Base-by-base conservation (phyloP, 2,329 filamentous ascomycete species). In the Fonsecaea pedrosoi region DNA sequence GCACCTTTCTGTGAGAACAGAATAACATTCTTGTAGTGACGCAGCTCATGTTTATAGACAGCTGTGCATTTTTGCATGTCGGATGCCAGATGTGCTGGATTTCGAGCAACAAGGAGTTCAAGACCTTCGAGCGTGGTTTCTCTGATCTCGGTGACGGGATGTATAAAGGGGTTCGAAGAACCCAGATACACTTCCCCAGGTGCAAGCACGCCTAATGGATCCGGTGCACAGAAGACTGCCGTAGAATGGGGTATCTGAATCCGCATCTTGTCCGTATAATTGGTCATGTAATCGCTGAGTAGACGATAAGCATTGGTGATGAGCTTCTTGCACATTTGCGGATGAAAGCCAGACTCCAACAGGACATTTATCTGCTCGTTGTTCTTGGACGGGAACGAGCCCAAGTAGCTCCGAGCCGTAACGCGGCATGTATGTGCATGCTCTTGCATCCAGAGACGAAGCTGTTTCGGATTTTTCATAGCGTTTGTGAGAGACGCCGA, bases 51-150 rank as follows among this genome's bases (percentile, higher is more conserved):
- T 57, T 83, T 82, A 71, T 79, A 83, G 0, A 86, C 80, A 0
- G 83, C 82, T 37, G 74, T 74, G 34, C 80, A 75, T 54, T 83
- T 85, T 70, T 89, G 87, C 0, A 89, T 85, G 71, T 89, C 87
- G 1, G 84, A 88, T 1, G 82, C 80, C 1, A 85, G 78, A 72
- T 85, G 79, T 0, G 86, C 84, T 2, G 87, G 87, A 42, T 86
- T 82, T 18, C 87, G 82, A 12, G 84, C 83, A 0, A 89, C 82
- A 0, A 89, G 76, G 6, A 87, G 77, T 48, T 87, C 80, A 9
- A 82, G 75, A 0, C 80, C 79, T 56, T 84, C 76, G 0, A 88
- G 74, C 40, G 79, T 72, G 6, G 76, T 78, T 60, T 83, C 83
- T 15, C 76, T 76, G 35, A 83, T 78, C 8, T 65, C 70, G 7